Evolutionary conservation across 2,329 filamentous ascomycete genomes (phyloP).

Genomic region (Exutisphaerella laricina): DNA sequence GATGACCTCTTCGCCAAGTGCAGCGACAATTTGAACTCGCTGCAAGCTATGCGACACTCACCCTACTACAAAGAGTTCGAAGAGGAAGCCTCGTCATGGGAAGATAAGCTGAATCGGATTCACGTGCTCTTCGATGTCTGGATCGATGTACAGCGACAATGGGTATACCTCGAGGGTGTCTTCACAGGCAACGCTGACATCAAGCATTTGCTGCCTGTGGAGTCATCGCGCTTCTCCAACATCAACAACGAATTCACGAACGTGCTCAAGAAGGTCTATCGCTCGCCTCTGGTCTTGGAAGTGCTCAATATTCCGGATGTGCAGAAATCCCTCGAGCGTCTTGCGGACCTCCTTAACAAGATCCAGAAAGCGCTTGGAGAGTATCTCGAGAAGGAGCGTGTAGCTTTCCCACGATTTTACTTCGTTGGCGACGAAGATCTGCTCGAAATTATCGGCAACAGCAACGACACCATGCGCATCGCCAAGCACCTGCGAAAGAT

Average conservation of each 20-base stretch:
- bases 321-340: constrained; percentile 88
- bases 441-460: constrained; percentile 98
- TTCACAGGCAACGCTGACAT: constrained; percentile 99
- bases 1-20: constrained; percentile 98
- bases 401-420: constrained; percentile 98
- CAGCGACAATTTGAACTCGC: constrained; percentile 92
- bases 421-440: constrained; percentile 99
- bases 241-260: constrained; percentile 98
- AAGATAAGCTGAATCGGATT: constrained; percentile 95
- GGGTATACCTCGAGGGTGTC: constrained; percentile 98
- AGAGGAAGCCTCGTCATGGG: constrained; percentile 93
- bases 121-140: constrained; percentile 98
- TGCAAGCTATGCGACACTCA: constrained; percentile 98
- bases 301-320: constrained; percentile 93
- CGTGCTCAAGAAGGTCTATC: constrained; percentile 99
- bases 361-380: constrained; percentile 98
- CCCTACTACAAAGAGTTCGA: constrained; percentile 99
- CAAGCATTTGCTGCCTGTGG: constrained; percentile 92
- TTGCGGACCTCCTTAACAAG: constrained; percentile 97
- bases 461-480: constrained; percentile 91
- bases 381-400: constrained; percentile 94
- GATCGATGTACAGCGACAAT: constrained; percentile 99
- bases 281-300: constrained; percentile 90
- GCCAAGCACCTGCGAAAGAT: constrained; percentile 99
- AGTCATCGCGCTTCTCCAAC: constrained; percentile 95